phyloP scores from a whole-genome alignment of 345 rosid species.

The Arabis hirsuta region DNA sequence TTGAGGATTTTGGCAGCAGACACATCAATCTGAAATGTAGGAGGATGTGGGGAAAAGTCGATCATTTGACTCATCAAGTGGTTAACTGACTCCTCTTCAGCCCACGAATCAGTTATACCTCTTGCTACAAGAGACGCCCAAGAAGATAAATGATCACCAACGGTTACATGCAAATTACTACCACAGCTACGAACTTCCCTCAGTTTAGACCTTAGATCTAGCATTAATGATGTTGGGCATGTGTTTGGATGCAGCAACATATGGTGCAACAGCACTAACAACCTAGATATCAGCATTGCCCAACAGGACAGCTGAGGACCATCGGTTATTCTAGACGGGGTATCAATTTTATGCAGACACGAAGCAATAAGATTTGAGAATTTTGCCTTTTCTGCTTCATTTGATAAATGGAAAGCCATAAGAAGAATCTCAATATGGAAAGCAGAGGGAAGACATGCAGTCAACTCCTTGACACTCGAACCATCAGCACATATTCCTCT shows the following conservation, averaged over 20 bases:
- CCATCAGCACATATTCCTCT: conserved; percentile 52
- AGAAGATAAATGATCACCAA: conserved; percentile 66
- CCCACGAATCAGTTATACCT: conserved; percentile 54
- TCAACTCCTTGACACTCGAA: conserved; percentile 64
- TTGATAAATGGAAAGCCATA: conserved; percentile 88
- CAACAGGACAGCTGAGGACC: conserved; percentile 70
- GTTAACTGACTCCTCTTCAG: conserved; percentile 63
- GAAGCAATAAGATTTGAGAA: conserved; percentile 62
- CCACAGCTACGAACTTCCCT: conserved; percentile 64
- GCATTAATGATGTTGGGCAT: conserved; percentile 77
- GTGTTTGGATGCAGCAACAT: conserved; percentile 69
- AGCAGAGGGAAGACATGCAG: conserved; percentile 76
- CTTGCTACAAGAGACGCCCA: conserved; percentile 65
- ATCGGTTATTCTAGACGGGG: conserved; percentile 49
- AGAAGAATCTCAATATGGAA: conserved; percentile 92
- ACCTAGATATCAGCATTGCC: conserved; percentile 86
- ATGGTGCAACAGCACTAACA: conserved; percentile 81
- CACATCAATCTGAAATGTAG: conserved; percentile 57
- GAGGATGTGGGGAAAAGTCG: conserved; percentile 66
- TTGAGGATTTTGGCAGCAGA: conserved; percentile 51
- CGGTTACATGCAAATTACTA: conserved; percentile 45
- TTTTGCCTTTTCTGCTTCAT: conserved; percentile 65
- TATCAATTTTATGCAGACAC: conserved; percentile 53
- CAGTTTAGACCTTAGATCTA: conserved; percentile 73
- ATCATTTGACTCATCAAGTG: conserved; percentile 70